These are phyloP conservation scores for Fusarium abutilonis DNA, from an alignment of 2,329 filamentous ascomycete genomes.

Conservation along the genomic window DNA sequence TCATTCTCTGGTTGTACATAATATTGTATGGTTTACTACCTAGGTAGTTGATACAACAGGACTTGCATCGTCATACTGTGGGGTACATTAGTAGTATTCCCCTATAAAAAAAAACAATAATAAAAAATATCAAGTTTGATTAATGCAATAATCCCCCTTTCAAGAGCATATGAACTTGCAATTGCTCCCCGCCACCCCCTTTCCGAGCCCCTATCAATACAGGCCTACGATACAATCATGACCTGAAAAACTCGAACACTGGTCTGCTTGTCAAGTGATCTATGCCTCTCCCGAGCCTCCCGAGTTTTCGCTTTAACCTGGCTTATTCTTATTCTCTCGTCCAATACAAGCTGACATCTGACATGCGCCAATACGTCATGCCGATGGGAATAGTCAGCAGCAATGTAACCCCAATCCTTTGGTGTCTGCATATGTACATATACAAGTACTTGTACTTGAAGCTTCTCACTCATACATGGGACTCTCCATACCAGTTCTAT, in stretches of 20 bases:
- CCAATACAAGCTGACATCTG: neutral
- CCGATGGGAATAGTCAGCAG: conserved; percentile 10
- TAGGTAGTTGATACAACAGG: no score
- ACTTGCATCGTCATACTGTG: neutral
- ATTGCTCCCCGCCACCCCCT: no score
- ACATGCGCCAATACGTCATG: conserved; percentile 30
- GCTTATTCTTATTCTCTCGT: no score
- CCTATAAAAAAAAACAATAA: no score
- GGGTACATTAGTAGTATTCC: neutral
- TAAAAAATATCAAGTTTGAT: neutral
- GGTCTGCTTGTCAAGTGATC: conserved; percentile 1
- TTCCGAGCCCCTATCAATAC: no score
- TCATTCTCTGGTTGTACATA: no score
- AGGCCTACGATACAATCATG: neutral
- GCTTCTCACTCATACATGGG: no score
- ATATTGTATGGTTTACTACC: no score
- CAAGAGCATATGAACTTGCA: neutral
- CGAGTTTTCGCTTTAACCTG: conserved; percentile 21
- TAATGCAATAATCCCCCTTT: neutral
- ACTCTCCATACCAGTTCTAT: no score
- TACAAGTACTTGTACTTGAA: neutral
- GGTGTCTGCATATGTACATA: neutral
- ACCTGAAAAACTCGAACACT: neutral
- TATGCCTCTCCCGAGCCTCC: conserved; percentile 13
- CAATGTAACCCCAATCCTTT: no score